Evolutionary conservation across 805 yeast species (phyloP), one percentile per base, ranked within the genome.

Genomic region (Candida tammaniensis): DNA sequence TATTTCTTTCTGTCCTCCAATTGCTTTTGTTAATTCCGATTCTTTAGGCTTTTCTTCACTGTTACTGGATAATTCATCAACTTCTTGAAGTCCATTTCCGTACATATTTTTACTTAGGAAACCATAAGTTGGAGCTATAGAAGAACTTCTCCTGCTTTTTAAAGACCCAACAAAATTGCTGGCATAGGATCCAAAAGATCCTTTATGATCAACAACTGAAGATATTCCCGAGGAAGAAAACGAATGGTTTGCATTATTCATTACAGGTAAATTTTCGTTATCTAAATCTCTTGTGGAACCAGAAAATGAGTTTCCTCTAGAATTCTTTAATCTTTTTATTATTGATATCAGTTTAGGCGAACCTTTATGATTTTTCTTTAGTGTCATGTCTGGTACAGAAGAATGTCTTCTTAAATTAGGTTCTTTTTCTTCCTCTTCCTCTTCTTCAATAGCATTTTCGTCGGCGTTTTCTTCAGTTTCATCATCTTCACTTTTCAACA

Each of bases 191-290:
- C 42, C 43, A 5, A 37, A 13, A 7, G 45, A 40, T 17, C 46
- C 36, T 21, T 40, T 36, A 18, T 40, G 37, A 6, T 35, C 38
- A 3, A 18, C 25, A 24, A 35, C 21, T 17, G 38, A 38, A 9
- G 46, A 40, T 3, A 43, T 19, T 4, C 40, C 33, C 3, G 43
- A 40, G 5, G 52, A 47, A 11, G 52, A 44, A 1, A 43, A 30
- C 11, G 52, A 44, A 13, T 35, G 40, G 16, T 43, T 36, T 5
- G 43, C 46, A 36, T 45, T 43, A 24, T 38, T 43, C 29, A 54
- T 27, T 3, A 55, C 31, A 33, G 52, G 48, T 24, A 46, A 39
- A 40, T 64, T 62, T 31, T 64, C 70, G 32, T 64, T 54, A 40
- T 64, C 70, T 29, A 61, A 43, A 36, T 64, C 70, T 25, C 30